A percentile compares a stretch with the other conserved stretches of the same genome.
These are phyloP conservation scores for Monosiga brevicollis DNA, from an alignment of 78 protist species.

Conservation along the genomic window DNA sequence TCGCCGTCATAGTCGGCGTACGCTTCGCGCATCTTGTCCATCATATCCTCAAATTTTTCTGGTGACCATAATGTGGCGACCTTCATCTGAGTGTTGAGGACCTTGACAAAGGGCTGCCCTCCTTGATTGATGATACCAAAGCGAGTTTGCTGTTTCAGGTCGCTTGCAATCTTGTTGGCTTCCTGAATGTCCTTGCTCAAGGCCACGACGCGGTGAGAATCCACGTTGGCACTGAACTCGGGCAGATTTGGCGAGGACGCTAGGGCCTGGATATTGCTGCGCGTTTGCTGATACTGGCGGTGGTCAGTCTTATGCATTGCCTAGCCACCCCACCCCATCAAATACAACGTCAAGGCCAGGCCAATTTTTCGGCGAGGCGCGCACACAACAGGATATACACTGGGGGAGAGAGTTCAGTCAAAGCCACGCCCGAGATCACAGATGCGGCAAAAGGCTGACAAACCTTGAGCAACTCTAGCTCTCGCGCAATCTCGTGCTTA, in stretches of 20 bases:
- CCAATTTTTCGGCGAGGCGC: background rate
- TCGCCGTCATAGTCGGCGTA: background rate
- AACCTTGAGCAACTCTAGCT: too few relatives aligned
- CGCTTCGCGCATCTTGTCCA: background rate
- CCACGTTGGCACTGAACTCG: background rate
- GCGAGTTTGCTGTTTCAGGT: background rate
- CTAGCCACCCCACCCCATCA: background rate
- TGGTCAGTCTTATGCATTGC: background rate
- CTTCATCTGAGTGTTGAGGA: background rate
- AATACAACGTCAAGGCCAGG: background rate
- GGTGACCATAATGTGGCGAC: background rate
- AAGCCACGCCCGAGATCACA: too few relatives aligned
- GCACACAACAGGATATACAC: background rate
- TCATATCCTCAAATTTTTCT: background rate
- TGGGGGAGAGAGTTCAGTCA: too few relatives aligned
- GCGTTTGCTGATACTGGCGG: too few relatives aligned
- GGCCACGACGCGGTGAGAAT: background rate
- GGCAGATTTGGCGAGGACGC: background rate
- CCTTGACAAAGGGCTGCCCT: background rate
- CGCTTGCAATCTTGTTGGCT: background rate
- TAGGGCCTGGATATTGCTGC: background rate
- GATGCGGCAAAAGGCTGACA: too few relatives aligned
- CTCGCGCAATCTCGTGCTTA: too few relatives aligned
- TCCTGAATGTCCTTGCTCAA: background rate
- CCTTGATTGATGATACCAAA: background rate